A percentile compares a stretch with the other conserved stretches of the same genome.
Conservation (phyloP, 2,329 filamentous ascomycete species). For the Scortechinia acanthostroma region DNA sequence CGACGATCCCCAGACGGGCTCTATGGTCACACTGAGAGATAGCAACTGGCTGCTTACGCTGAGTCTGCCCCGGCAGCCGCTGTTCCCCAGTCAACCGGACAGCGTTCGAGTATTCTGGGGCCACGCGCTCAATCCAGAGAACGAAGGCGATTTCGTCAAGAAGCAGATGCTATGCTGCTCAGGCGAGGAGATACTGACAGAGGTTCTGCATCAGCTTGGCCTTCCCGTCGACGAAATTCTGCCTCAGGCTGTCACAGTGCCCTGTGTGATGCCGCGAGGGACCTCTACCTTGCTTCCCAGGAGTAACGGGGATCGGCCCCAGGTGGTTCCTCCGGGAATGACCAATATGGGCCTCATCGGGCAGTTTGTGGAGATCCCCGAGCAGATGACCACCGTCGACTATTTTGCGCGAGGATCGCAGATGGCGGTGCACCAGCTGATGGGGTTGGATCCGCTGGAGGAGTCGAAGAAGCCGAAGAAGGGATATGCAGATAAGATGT, state of each 20-base stretch:
- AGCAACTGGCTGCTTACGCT: slow-evolving; percentile 25
- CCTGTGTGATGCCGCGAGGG: neutral
- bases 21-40: slow-evolving; percentile 23
- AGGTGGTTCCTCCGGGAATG: neutral
- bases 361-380: neutral
- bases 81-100: slow-evolving; percentile 21
- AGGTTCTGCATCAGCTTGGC: slow-evolving; percentile 20
- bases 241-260: neutral
- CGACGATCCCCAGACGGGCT: slow-evolving; percentile 13
- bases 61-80: slow-evolving; percentile 25
- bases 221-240: slow-evolving; percentile 11
- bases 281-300: neutral
- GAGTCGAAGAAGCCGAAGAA: neutral
- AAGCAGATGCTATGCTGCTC: slow-evolving; percentile 26
- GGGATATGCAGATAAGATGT: no score
- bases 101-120: slow-evolving; percentile 23
- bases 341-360: neutral
- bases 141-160: slow-evolving; percentile 18
- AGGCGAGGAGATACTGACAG: slow-evolving; percentile 22
- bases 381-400: neutral
- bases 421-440: neutral
- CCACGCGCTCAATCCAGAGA: slow-evolving; percentile 20
- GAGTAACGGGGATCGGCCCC: neutral
- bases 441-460: neutral
- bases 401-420: neutral